Evolutionary conservation across 306 rosid genomes (phyloP).

Genomic region (Luffa aegyptiaca): DNA sequence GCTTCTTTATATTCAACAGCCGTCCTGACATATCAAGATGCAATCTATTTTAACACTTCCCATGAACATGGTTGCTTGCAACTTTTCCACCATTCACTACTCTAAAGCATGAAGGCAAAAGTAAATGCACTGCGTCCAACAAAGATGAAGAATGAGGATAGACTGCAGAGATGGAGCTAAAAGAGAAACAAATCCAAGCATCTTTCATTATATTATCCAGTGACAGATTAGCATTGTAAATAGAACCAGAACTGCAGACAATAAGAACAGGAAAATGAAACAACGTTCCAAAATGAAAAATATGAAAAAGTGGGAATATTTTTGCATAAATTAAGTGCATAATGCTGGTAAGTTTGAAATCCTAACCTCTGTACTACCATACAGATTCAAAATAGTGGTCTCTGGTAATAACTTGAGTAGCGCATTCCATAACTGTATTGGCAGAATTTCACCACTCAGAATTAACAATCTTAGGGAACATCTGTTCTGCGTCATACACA

Average conservation of each 20-base stretch:
- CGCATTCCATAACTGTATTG: constrained; percentile 50
- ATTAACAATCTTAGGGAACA: constrained; percentile 60
- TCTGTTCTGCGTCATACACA: constrained; percentile 9
- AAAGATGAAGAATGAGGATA: neutral
- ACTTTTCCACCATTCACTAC: neutral
- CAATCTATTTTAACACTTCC: neutral
- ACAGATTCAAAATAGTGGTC: constrained; percentile 71
- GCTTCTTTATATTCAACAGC: neutral
- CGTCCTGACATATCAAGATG: neutral
- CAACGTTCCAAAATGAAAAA: neutral
- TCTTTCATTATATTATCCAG: neutral
- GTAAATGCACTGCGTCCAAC: neutral
- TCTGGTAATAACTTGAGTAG: constrained; percentile 54
- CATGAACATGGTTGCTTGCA: neutral
- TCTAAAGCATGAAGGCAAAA: neutral
- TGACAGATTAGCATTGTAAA: neutral
- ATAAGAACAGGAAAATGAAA: neutral
- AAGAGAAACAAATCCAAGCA: neutral
- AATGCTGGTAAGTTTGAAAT: neutral
- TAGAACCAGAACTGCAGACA: neutral
- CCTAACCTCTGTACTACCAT: constrained; percentile 89
- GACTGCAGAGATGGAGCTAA: neutral
- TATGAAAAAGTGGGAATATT: neutral
- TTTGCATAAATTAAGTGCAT: neutral
- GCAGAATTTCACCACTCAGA: constrained; percentile 74